Evolutionary conservation across 2,329 filamentous ascomycete species (phyloP).

Genomic region (Hawksworthiomyces lignivorus): DNA sequence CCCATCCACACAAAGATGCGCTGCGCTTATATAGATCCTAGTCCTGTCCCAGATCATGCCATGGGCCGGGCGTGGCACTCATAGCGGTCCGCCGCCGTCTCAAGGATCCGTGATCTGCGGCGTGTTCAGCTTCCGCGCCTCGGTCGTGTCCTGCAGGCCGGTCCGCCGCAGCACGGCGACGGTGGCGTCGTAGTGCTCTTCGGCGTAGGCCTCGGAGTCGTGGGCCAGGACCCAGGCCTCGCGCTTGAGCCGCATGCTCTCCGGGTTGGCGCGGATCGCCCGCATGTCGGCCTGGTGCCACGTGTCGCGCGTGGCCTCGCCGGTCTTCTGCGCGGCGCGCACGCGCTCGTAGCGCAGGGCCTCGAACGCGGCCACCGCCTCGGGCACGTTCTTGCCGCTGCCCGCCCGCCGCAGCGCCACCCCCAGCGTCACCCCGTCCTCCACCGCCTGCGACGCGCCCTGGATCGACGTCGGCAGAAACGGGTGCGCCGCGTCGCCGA

Average conservation of each 20-base stretch:
- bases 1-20: too few species aligned
- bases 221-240: conserved; percentile 24
- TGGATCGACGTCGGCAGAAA: conserved; percentile 41
- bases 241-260: conserved; percentile 21
- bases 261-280: conserved; percentile 20
- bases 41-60: too few species aligned
- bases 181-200: conserved; percentile 18
- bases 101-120: conserved; percentile 7
- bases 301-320: conserved; percentile 22
- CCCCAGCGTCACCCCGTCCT: conserved; percentile 40
- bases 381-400: conserved; percentile 13
- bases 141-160: conserved; percentile 8
- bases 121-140: conserved; percentile 10
- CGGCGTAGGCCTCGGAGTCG: conserved; percentile 24
- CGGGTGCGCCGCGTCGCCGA: conserved; percentile 44
- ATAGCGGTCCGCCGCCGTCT: too few species aligned
- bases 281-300: conserved; percentile 26
- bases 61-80: too few species aligned
- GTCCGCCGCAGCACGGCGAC: conserved; percentile 11
- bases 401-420: conserved; percentile 17
- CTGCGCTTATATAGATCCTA: too few species aligned
- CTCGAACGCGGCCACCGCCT: conserved; percentile 22
- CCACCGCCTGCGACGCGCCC: conserved; percentile 41
- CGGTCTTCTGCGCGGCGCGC: conserved; percentile 24
- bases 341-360: conserved; percentile 24